phyloP scores from a whole-genome alignment of 768 basidiomycete species.

The Serendipita sp. region DNA sequence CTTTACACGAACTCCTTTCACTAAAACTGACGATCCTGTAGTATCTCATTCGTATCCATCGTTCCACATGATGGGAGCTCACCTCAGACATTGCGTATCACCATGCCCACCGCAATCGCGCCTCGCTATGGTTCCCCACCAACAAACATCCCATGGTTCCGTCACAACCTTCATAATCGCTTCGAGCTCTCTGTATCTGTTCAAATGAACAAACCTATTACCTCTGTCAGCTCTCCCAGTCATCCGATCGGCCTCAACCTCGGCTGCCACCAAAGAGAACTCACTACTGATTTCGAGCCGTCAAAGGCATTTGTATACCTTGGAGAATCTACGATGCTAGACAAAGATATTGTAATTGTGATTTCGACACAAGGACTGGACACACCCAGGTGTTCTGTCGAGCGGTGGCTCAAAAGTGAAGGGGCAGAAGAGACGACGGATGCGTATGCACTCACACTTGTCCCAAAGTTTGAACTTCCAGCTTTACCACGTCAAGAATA shows the following conservation, averaged over 20 bases:
- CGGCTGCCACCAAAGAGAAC: slow-evolving; percentile 27
- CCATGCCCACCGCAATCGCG: slow-evolving; percentile 11
- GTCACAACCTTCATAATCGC: neutral
- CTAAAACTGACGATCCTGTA: neutral
- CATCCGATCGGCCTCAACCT: slow-evolving; percentile 19
- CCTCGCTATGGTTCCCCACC: slow-evolving; percentile 10
- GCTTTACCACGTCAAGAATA: slow-evolving; percentile 29
- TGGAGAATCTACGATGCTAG: slow-evolving; percentile 23
- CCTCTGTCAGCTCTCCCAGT: slow-evolving; percentile 13
- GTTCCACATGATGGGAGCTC: slow-evolving; percentile 16
- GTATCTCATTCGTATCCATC: slow-evolving; percentile 9
- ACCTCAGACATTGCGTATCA: slow-evolving; percentile 19
- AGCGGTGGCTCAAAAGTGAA: slow-evolving; percentile 27
- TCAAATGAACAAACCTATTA: slow-evolving; percentile 10
- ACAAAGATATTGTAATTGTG: slow-evolving; percentile 35
- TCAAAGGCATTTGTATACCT: slow-evolving; percentile 19
- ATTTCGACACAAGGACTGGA: slow-evolving; percentile 36
- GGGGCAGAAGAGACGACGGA: slow-evolving; percentile 23
- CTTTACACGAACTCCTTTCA: neutral
- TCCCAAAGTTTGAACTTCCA: slow-evolving; percentile 36
- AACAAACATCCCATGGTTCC: neutral
- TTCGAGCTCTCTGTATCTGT: slow-evolving; percentile 11
- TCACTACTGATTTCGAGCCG: slow-evolving; percentile 16
- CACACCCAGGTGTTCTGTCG: slow-evolving; percentile 40
- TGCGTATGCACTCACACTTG: slow-evolving; percentile 34